phyloP scores from a whole-genome alignment of 1,139 yeast genomes.

The Candida pseudoviswanathii region DNA sequence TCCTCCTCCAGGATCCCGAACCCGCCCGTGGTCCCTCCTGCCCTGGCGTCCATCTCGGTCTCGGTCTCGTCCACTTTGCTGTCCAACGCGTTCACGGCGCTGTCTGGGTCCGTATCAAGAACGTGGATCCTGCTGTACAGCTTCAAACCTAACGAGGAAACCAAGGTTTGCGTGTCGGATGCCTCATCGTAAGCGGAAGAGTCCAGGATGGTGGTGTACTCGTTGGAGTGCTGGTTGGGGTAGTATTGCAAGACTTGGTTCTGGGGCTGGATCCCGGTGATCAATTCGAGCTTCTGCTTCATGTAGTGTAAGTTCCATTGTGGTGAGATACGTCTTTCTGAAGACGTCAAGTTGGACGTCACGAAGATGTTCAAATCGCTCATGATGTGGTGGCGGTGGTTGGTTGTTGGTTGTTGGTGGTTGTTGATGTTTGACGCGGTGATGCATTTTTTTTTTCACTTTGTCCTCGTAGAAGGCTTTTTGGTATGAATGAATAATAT shows the following conservation, averaged over 20 bases:
- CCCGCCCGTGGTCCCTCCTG: background rate
- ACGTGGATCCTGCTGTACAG: constrained; percentile 54
- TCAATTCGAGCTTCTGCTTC: constrained; percentile 60
- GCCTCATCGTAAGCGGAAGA: constrained; percentile 17
- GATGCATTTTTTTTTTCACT: background rate
- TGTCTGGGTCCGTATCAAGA: constrained; percentile 53
- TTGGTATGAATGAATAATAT: constrained; percentile 4
- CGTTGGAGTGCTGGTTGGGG: constrained; percentile 43
- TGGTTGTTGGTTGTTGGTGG: no score
- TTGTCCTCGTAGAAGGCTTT: background rate
- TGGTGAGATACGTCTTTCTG: constrained; percentile 69
- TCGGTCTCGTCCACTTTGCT: constrained; percentile 26
- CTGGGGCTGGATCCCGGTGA: constrained; percentile 76
- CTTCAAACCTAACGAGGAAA: constrained; percentile 27
- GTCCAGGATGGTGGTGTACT: constrained; percentile 23
- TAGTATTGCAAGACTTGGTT: constrained; percentile 58
- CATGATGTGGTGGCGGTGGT: constrained; percentile 22
- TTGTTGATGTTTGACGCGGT: background rate
- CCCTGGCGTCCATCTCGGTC: constrained; percentile 16
- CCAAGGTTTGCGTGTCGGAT: constrained; percentile 16
- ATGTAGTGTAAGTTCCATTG: constrained; percentile 63
- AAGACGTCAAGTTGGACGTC: constrained; percentile 66
- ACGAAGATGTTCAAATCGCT: constrained; percentile 57
- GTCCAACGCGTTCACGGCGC: constrained; percentile 42
- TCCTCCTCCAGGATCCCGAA: constrained; percentile 67